Evolutionary conservation across 2,329 filamentous ascomycete genomes (phyloP), one percentile per base, ranked within the genome.

Genomic region (Trichoderma sp.): DNA sequence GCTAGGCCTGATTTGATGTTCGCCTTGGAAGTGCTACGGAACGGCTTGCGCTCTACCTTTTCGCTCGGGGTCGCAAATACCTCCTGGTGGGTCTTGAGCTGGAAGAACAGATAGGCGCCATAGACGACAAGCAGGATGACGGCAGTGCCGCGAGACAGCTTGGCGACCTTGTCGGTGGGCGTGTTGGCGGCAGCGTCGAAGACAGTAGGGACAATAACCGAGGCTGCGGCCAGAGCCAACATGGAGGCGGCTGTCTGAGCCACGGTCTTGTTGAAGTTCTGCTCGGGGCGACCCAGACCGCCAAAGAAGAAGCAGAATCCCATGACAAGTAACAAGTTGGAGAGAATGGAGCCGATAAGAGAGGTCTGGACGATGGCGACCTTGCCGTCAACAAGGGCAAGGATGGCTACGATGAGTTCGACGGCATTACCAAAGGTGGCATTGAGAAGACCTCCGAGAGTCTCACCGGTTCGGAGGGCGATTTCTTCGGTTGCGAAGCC

Each of bases 261-360:
- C 7, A 98, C 94, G 0, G 93, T 95, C 39, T 92, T 90, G 84
- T 98, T 97, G 87, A 98, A 98, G 81, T 89, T 91, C 80, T 98
- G 95, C 79, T 97, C 92, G 32, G 88, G 79, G 32, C 95, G 89
- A 72, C 92, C 91, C 76, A 97, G 80, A 4, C 94, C 94, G 64
- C 93, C 94, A 73, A 93, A 91, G 84, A 97, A 96, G 86, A 97
- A 98, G 80, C 91, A 96, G 90, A 95, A 97, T 71, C 94, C 95
- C 85, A 97, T 85, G 66, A 97, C 93, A 15, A 97, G 88, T 4
- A 97, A 87, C 72, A 98, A 82, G 79, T 98, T 98, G 56, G 94
- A 97, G 26, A 98, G 85, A 80, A 98, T 97, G 81, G 92, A 95
- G 71, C 95, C 95, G 74, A 98, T 93, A 32, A 98, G 86, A 0